Evolutionary conservation across 805 yeast genomes (phyloP), one percentile per base, ranked within the genome.

Genomic region (Saccharomyces cerevisiae): DNA sequence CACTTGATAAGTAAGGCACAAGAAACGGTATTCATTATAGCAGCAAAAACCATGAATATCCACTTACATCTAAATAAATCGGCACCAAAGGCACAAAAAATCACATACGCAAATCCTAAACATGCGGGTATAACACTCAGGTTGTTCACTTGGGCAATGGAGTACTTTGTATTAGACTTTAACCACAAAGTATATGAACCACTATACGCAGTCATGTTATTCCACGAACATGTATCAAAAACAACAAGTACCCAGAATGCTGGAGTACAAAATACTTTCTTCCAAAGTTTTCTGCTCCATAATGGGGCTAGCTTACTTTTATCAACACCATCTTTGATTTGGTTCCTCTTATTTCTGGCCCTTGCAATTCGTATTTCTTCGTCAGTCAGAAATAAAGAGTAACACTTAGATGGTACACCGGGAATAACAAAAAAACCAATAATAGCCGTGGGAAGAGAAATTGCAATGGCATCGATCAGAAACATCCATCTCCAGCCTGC

Each of bases 401-500:
- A 80, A 63, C 85, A 79, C 52, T 75, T 73, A 22, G 77, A 74
- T 13, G 91, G 90, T 11, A 88, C 82, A 49, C 81, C 83, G 4
- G 84, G 85, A 51, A 79, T 72, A 3, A 73, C 65, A 52, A 75
- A 70, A 56, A 72, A 72, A 0, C 84, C 84, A 43, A 76, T 58
- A 14, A 81, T 41, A 3, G 80, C 81, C 30, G 81, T 77, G 17
- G 79, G 80, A 28, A 82, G 58, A 17, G 79, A 66, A 63, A 71
- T 57, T 61, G 73, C 73, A 53, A 83, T 69, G 26, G 87, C 85
- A 66, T 84, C 87, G 53, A 84, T 75, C 50, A 83, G 76, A 61
- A 80, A 81, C 69, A 82, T 77, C 89, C 88, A 84, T 66, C 82
- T 76, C 89, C 89, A 84, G 22, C 82, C 79, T 5, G 76, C 73